These are phyloP conservation scores for Cyamopsis tetragonoloba DNA, from an alignment of 306 rosid species.

Conservation along the genomic window DNA sequence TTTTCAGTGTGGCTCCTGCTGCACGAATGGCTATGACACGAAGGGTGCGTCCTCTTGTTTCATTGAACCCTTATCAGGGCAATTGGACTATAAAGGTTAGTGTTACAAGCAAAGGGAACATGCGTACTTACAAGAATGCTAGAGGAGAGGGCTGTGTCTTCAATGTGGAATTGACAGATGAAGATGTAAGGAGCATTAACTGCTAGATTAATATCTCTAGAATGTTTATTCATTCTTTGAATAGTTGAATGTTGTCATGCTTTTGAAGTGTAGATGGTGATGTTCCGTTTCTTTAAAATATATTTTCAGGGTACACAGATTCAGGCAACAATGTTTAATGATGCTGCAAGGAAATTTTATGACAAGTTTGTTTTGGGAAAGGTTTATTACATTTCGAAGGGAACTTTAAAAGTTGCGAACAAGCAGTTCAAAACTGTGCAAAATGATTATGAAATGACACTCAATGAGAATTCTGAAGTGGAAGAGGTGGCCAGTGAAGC, in stretches of 20 bases:
- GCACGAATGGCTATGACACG: slow-evolving; percentile 87
- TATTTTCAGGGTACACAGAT: slow-evolving; percentile 81
- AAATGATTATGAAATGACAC: slow-evolving; percentile 91
- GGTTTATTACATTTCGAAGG: slow-evolving; percentile 86
- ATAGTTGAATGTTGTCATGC: not conserved
- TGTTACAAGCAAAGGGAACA: slow-evolving; percentile 77
- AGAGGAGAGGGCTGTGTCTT: slow-evolving; percentile 96
- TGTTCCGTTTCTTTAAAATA: not conserved
- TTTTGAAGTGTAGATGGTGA: not conserved
- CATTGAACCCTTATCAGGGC: slow-evolving; percentile 88
- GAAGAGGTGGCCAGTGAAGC: slow-evolving; percentile 74
- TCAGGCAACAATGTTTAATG: slow-evolving; percentile 98
- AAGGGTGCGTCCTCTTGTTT: slow-evolving; percentile 83
- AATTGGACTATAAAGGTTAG: slow-evolving; percentile 91
- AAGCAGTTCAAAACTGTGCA: slow-evolving; percentile 82
- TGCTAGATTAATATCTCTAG: not conserved
- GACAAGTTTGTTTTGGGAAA: slow-evolving; percentile 79
- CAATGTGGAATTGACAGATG: slow-evolving; percentile 91
- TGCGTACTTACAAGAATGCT: slow-evolving; percentile 81
- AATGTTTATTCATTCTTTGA: not conserved
- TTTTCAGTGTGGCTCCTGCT: slow-evolving; percentile 64
- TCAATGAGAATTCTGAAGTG: slow-evolving; percentile 87
- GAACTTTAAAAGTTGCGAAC: slow-evolving; percentile 78
- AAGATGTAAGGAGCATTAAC: slow-evolving; percentile 57
- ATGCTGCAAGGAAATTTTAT: slow-evolving; percentile 78